Conservation (phyloP, 352 stramenopile species). For the Phytophthora citricola region DNA sequence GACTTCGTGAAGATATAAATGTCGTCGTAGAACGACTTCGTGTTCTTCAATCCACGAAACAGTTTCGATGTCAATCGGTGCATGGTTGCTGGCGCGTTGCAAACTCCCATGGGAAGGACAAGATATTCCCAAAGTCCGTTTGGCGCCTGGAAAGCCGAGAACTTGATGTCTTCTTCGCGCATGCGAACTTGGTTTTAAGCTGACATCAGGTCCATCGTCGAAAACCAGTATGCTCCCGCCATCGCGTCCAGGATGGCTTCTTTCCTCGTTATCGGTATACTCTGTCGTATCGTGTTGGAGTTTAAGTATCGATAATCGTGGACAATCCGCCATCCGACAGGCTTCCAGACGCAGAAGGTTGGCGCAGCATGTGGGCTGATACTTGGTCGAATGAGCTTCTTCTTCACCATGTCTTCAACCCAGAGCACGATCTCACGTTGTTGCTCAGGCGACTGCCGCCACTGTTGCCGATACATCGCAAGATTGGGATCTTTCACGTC, state of each 20-base stretch:
- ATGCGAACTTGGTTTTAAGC: slow-evolving; percentile 37
- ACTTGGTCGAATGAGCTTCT: slow-evolving; percentile 11
- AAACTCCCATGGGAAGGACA: too few relatives aligned
- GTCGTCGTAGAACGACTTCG: slow-evolving; percentile 15
- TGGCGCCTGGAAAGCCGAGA: too few relatives aligned
- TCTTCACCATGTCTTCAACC: background rate
- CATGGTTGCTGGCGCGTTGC: slow-evolving; percentile 2
- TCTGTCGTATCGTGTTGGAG: slow-evolving; percentile 3
- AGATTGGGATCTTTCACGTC: slow-evolving; percentile 1
- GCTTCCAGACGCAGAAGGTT: slow-evolving; percentile 26
- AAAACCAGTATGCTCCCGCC: slow-evolving; percentile 6
- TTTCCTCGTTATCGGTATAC: slow-evolving; percentile 3
- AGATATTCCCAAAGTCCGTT: too few relatives aligned
- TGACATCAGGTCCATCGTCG: slow-evolving; percentile 25
- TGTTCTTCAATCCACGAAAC: background rate
- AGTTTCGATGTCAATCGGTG: slow-evolving; percentile 11
- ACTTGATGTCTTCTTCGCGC: background rate
- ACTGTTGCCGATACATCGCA: slow-evolving; percentile 19
- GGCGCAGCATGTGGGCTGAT: slow-evolving; percentile 9
- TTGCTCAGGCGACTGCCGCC: slow-evolving; percentile 21
- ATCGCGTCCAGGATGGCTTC: background rate
- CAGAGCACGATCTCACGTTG: slow-evolving; percentile 7
- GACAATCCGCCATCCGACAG: slow-evolving; percentile 4
- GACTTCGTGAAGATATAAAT: slow-evolving; percentile 18
- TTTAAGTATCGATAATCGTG: slow-evolving; percentile 8